Conservation (phyloP, 768 basidiomycete genomes). For the Daedalea quercina region DNA sequence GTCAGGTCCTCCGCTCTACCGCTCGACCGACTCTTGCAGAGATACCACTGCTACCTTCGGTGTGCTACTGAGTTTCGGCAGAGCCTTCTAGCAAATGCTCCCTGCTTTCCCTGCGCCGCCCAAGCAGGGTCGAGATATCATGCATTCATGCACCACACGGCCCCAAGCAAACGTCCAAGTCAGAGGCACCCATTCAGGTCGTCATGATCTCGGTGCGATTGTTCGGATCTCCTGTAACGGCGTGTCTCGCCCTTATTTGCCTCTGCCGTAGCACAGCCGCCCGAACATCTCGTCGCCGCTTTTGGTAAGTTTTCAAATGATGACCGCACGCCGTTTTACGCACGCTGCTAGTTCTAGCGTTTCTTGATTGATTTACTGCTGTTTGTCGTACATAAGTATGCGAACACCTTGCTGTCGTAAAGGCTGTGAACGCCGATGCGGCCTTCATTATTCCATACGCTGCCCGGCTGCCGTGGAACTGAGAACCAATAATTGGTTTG, state of each 20-base stretch:
- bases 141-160: too few species aligned
- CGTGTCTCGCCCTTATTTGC: background rate
- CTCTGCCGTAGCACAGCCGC: background rate
- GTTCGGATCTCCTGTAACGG: background rate
- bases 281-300: background rate
- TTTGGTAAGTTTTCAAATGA: background rate
- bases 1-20: too few species aligned
- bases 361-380: too few species aligned
- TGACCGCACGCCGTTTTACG: background rate
- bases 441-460: too few species aligned
- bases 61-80: background rate
- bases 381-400: too few species aligned
- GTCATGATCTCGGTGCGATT: background rate
- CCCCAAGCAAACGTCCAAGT: background rate
- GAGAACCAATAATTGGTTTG: too few species aligned
- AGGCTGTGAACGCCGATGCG: too few species aligned
- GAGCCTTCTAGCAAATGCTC: background rate
- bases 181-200: background rate
- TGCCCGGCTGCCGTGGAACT: too few species aligned
- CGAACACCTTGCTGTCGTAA: too few species aligned
- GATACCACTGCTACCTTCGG: background rate
- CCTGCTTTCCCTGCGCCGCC: too few species aligned
- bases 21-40: too few species aligned
- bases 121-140: background rate
- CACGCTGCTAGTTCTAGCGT: background rate